Base-by-base conservation (phyloP, 2,329 filamentous ascomycete species). In the Monascus ruber region DNA sequence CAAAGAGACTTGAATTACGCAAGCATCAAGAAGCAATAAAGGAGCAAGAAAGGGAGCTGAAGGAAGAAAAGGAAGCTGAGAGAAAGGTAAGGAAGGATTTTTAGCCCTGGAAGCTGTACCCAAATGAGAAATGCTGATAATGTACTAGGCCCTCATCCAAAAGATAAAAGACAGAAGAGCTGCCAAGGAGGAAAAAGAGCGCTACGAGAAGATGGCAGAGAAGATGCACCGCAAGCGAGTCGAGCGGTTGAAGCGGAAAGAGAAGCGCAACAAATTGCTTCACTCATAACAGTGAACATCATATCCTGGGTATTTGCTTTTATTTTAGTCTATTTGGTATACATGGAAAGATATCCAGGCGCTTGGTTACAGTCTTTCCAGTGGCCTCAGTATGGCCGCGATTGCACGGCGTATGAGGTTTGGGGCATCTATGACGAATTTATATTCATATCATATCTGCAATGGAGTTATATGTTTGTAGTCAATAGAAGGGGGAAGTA, bases 201-300 rank as follows among this genome's bases (percentile, higher is more conserved):
- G 89, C 50, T 96, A 89, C 59, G 85, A 87, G 63, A 85, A 88
- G 71, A 77, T 98, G 77, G 89, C 87, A 17, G 85, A 87, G 68
- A 96, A 91, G 71, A 96, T 98, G 91, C 89, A 96, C 69, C 79
- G 77, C 65, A 96, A 94, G 74, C 76, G 88, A 45, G 82, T 96
- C 8, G 91, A 98, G 67, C 77, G 91, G 52, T 66, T 94, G 64
- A 94, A 87, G 79, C 77, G 88, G 58, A 84, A 86, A 64, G 91
- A 98, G 72, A 96, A 96, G 80, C 79, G 91, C 59, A 98, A 69
- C 52, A 69, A 68, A 51, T 39, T 69, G 40, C 55, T 69, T 39
- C 65, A 60, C 46, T 68, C 65, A 27, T 69, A 47, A 64, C 31
- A 29, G 9, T 26, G 28, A 38, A 24, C 35, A 31, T 31, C 35